Evolutionary conservation across 768 basidiomycete species (phyloP).

Genomic region (Piloderma croceum): DNA sequence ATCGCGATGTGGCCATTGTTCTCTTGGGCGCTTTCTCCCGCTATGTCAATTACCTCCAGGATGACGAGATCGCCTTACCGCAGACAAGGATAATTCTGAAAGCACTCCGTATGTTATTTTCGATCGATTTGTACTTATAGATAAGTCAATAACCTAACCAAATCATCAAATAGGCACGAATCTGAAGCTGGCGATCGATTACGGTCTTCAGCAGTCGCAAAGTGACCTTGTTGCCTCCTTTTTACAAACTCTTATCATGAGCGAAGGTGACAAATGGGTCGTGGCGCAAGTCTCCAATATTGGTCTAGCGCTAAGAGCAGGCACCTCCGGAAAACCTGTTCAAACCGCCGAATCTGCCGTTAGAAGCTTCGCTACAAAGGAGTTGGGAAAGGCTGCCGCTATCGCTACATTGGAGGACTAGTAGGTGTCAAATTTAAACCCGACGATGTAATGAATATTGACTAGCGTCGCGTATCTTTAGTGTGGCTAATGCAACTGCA

Average conservation of each 20-base stretch:
- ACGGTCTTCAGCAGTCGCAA: conserved; percentile 74
- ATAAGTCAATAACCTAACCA: conserved; percentile 1
- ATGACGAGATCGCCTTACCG: conserved; percentile 64
- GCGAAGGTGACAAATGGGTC: conserved; percentile 92
- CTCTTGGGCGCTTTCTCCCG: conserved; percentile 88
- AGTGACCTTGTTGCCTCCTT: conserved; percentile 87
- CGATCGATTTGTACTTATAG: neutral
- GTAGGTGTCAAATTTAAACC: no score
- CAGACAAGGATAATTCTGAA: conserved; percentile 71
- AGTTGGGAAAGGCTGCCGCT: conserved; percentile 68
- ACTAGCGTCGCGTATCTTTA: no score
- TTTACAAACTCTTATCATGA: conserved; percentile 93
- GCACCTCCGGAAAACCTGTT: conserved; percentile 70
- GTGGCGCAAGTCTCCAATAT: conserved; percentile 61
- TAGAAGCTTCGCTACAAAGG: conserved; percentile 79
- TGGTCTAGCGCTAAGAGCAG: conserved; percentile 62
- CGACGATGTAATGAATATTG: no score
- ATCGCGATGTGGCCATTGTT: conserved; percentile 80
- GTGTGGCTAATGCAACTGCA: conserved; percentile 83
- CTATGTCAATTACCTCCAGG: conserved; percentile 84
- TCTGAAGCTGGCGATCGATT: conserved; percentile 89
- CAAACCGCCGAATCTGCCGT: conserved; percentile 69
- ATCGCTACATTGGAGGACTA: conserved; percentile 89
- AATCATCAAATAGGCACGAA: conserved; percentile 50
- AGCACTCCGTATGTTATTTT: conserved; percentile 56